These are phyloP conservation scores for Moesziomyces aphidis DNA, from an alignment of 1,284 basidiomycete genomes.

Conservation along the genomic window DNA sequence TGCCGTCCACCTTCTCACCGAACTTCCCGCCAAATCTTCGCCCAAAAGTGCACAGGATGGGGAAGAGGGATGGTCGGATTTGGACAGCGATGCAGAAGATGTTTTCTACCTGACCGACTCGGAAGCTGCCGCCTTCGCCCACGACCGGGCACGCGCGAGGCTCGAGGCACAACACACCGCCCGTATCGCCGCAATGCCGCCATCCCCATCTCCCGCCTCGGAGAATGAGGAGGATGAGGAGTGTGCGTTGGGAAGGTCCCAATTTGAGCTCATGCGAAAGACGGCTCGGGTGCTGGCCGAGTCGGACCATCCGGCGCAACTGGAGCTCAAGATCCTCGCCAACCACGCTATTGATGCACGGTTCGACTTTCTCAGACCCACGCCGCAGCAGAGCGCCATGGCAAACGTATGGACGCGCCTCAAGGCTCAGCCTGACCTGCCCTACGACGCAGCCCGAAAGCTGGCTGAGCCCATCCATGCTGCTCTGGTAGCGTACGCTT, in stretches of 20 bases:
- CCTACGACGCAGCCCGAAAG: slow-evolving; percentile 4
- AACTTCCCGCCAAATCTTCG: slow-evolving; percentile 1
- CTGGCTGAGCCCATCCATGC: background rate
- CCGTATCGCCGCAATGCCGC: slow-evolving; percentile 2
- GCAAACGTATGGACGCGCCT: too few species aligned
- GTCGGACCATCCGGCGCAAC: slow-evolving; percentile 79
- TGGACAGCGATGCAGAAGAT: slow-evolving; percentile 35
- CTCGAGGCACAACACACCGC: slow-evolving; percentile 12
- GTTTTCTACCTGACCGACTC: slow-evolving; percentile 26
- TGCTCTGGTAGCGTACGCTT: slow-evolving; percentile 16
- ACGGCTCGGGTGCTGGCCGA: slow-evolving; percentile 77
- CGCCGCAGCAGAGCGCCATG: too few species aligned
- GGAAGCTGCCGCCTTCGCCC: slow-evolving; percentile 14
- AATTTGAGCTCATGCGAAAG: slow-evolving; percentile 78
- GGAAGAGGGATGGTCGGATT: slow-evolving; percentile 30
- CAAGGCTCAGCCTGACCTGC: slow-evolving; percentile 4
- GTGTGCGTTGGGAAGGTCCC: slow-evolving; percentile 53
- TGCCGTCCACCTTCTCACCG: slow-evolving; percentile 25
- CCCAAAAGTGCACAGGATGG: background rate
- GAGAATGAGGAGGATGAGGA: background rate
- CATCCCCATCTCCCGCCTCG: background rate
- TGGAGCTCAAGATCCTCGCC: slow-evolving; percentile 87
- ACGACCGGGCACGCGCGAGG: slow-evolving; percentile 1
- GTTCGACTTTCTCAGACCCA: slow-evolving; percentile 76
- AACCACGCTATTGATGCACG: slow-evolving; percentile 78